Percentiles rank a stretch among this genome's conserved stretches.
Evolutionary conservation across 768 basidiomycete genomes (phyloP).

Genomic region (Agrocybe chaxingu): DNA sequence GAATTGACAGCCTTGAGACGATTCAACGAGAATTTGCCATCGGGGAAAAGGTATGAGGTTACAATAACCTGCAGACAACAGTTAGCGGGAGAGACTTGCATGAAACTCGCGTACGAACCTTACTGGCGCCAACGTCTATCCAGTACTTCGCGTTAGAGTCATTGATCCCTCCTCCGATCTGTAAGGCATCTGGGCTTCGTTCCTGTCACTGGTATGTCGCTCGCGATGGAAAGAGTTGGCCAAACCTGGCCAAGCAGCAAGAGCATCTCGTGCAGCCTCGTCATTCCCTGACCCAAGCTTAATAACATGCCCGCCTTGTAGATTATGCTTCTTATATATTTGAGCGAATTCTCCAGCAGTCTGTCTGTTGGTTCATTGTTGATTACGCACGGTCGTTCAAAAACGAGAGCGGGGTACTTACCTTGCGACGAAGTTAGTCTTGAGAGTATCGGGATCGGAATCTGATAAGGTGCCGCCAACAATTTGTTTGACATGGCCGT

Average conservation of each 20-base stretch:
- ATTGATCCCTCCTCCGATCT: conserved; percentile 92
- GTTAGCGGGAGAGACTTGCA: not conserved
- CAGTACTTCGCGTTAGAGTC: conserved; percentile 77
- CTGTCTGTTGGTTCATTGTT: conserved; percentile 45
- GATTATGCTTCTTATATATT: conserved; percentile 65
- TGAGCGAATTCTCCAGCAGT: conserved; percentile 76
- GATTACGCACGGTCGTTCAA: not conserved
- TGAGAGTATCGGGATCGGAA: conserved; percentile 50
- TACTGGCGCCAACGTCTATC: conserved; percentile 87
- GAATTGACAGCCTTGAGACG: conserved; percentile 61
- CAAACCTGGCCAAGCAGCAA: conserved; percentile 80
- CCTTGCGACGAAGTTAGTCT: conserved; percentile 93
- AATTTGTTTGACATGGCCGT: conserved; percentile 96
- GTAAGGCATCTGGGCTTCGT: conserved; percentile 58
- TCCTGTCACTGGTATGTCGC: conserved; percentile 9
- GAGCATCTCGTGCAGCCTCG: conserved; percentile 79
- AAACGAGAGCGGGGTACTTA: conserved; percentile 50
- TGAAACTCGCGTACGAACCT: conserved; percentile 40
- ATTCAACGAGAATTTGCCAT: conserved; percentile 72
- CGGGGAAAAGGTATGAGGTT: conserved; percentile 94
- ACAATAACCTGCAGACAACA: conserved; percentile 74
- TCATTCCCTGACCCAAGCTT: conserved; percentile 93
- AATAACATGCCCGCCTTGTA: conserved; percentile 92
- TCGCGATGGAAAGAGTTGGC: not conserved
- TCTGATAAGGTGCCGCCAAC: conserved; percentile 93